phyloP scores from a whole-genome alignment of 345 rosid species.

The Acer yangbiense region DNA sequence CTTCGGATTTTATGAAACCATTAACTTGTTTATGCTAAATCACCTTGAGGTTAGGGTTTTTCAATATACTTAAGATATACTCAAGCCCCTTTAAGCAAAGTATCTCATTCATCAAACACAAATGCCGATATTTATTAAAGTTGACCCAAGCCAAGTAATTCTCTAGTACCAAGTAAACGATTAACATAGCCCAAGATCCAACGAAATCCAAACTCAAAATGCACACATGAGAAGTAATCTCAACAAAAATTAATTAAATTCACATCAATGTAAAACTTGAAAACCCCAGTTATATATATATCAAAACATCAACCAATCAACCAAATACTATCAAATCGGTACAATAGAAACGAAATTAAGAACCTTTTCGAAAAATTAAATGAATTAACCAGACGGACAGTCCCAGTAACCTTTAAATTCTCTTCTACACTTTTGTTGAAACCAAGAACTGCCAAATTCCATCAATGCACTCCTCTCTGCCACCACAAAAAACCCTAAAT shows the following conservation, averaged over 20 bases:
- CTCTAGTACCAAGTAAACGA: not conserved
- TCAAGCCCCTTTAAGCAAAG: not conserved
- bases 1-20: not conserved
- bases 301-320: conserved; percentile 10
- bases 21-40: not conserved
- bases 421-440: conserved; percentile 27
- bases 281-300: not conserved
- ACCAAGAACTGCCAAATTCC: conserved; percentile 32
- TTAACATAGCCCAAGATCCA: not conserved
- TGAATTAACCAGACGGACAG: conserved; percentile 31
- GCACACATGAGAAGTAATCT: not conserved
- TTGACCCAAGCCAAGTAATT: not conserved
- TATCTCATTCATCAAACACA: not conserved
- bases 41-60: not conserved
- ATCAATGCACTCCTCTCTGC: conserved; percentile 43
- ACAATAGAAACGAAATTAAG: not conserved
- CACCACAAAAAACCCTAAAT: conserved; percentile 49
- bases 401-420: conserved; percentile 28
- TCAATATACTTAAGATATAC: not conserved
- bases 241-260: conserved; percentile 5
- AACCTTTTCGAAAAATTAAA: conserved; percentile 20
- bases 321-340: not conserved
- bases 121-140: not conserved
- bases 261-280: conserved; percentile 3
- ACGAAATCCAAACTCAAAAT: not conserved